Evolutionary conservation across 108 stramenopile species (phyloP).

Genomic region (Mediolabrus comicus): DNA sequence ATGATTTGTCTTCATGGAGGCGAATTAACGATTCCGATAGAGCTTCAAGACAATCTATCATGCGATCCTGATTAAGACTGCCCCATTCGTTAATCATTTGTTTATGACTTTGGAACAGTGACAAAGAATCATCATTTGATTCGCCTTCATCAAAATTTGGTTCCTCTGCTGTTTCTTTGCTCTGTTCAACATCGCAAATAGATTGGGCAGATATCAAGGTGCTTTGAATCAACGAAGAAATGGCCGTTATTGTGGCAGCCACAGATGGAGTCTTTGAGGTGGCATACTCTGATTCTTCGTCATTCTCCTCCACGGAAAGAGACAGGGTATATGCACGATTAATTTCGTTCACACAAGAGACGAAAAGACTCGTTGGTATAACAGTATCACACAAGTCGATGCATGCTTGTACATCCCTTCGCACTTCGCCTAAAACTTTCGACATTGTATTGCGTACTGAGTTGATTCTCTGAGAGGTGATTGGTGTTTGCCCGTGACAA

Average conservation of each 20-base stretch:
- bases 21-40: slow-evolving; percentile 29
- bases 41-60: slow-evolving; percentile 22
- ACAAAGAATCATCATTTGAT: background rate
- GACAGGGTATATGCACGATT: slow-evolving; percentile 10
- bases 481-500: slow-evolving; percentile 19
- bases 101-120: slow-evolving; percentile 20
- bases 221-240: slow-evolving; percentile 32
- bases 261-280: background rate
- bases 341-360: slow-evolving; percentile 10
- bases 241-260: background rate
- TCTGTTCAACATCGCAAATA: background rate
- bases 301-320: slow-evolving; percentile 6
- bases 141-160: background rate
- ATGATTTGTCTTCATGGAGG: slow-evolving; percentile 23
- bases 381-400: slow-evolving; percentile 15
- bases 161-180: background rate
- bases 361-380: slow-evolving; percentile 32
- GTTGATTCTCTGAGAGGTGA: slow-evolving; percentile 13
- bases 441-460: slow-evolving; percentile 11
- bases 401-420: slow-evolving; percentile 28
- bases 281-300: slow-evolving; percentile 1
- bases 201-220: slow-evolving; percentile 43
- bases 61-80: slow-evolving; percentile 27
- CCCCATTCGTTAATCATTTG: slow-evolving; percentile 48
- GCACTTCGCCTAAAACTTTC: slow-evolving; percentile 5